Percentiles rank a stretch among this genome's conserved stretches.
These are phyloP conservation scores for Alternaria sp. DNA, from an alignment of 2,329 filamentous ascomycete genomes.

Conservation along the genomic window DNA sequence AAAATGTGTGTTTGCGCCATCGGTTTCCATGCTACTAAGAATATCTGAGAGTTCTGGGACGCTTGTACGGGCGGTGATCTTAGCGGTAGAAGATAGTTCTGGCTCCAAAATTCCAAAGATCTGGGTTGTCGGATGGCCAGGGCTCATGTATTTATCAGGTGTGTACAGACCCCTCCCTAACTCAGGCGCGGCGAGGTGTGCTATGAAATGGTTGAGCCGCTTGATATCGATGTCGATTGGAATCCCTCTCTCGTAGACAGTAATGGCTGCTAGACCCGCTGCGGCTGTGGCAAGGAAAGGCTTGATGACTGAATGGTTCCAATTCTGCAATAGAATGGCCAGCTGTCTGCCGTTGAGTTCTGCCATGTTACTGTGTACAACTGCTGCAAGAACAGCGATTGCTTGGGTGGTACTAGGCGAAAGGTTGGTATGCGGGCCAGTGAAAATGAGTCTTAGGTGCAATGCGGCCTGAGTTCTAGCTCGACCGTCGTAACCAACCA, in stretches of 20 bases:
- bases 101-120: not conserved
- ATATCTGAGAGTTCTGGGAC: not conserved
- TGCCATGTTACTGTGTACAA: conserved; percentile 1
- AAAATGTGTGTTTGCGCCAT: not conserved
- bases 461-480: not conserved
- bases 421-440: not conserved
- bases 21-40: not conserved
- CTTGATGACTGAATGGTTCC: not conserved
- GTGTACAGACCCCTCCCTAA: not conserved
- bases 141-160: not conserved
- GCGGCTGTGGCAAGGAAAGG: not conserved
- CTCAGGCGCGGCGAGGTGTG: not conserved
- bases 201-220: not conserved
- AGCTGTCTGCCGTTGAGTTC: not conserved
- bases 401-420: not conserved
- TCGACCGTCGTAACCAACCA: not conserved
- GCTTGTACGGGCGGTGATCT: not conserved
- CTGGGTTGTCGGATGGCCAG: not conserved
- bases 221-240: not conserved
- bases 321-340: not conserved
- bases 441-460: not conserved
- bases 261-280: not conserved
- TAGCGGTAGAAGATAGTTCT: not conserved
- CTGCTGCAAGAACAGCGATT: not conserved
- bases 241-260: not conserved